These are phyloP conservation scores for Mortierella sp. DNA, from an alignment of 371 early-diverging fungal genomes.

Conservation along the genomic window DNA sequence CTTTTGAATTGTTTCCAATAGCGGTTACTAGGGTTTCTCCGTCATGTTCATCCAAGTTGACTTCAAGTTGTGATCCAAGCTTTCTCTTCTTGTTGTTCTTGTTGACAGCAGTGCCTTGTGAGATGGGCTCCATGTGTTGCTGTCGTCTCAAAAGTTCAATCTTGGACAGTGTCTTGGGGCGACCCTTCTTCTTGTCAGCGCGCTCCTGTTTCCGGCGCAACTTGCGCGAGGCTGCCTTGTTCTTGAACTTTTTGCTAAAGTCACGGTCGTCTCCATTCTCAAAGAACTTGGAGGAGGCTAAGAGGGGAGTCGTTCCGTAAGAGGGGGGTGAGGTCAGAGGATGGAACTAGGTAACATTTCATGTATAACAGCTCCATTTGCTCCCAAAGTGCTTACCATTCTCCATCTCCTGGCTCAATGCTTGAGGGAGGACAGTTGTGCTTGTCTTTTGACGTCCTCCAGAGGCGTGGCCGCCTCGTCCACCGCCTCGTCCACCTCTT, in stretches of 20 bases:
- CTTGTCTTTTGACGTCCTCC: conserved; percentile 43
- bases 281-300: conserved; percentile 42
- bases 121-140: conserved; percentile 39
- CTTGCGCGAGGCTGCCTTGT: conserved; percentile 55
- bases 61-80: conserved; percentile 17
- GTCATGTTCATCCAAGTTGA: conserved; percentile 45
- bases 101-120: background rate
- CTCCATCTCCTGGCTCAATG: conserved; percentile 48
- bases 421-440: conserved; percentile 46
- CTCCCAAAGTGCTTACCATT: conserved; percentile 16
- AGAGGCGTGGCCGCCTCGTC: conserved; percentile 34
- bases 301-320: background rate
- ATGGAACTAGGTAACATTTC: background rate
- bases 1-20: conserved; percentile 6
- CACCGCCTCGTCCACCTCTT: conserved; percentile 25
- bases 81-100: conserved; percentile 39
- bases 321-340: background rate
- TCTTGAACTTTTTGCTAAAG: conserved; percentile 58
- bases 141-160: conserved; percentile 47
- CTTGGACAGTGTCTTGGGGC: conserved; percentile 46
- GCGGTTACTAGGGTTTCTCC: conserved; percentile 39
- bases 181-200: conserved; percentile 58
- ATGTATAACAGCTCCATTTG: background rate
- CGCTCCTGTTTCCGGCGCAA: conserved; percentile 60
- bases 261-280: conserved; percentile 54